Percentiles rank a stretch among this genome's conserved stretches.
Evolutionary conservation across 495 filamentous ascomycete species (phyloP).

Genomic region (Penicillium lividum): DNA sequence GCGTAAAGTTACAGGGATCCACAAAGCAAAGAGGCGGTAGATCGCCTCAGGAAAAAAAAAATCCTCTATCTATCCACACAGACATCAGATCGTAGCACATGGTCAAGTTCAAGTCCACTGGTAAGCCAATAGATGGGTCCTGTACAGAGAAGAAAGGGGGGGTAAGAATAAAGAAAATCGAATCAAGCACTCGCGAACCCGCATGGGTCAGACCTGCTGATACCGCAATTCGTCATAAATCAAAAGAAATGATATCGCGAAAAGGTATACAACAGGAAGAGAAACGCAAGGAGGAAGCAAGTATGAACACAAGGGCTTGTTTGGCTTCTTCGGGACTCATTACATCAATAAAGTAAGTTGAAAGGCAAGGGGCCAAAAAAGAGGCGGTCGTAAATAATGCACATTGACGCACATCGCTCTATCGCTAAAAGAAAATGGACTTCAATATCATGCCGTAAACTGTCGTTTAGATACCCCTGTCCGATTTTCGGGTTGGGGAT

Average conservation of each 20-base stretch:
- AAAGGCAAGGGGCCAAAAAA: slow-evolving; percentile 11
- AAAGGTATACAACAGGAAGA: slow-evolving; percentile 27
- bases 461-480: slow-evolving; percentile 26
- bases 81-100: slow-evolving; percentile 1
- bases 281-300: slow-evolving; percentile 10
- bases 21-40: not conserved
- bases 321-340: slow-evolving; percentile 15
- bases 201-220: not conserved
- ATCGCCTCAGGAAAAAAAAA: not conserved
- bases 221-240: not conserved
- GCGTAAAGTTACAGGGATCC: slow-evolving; percentile 1
- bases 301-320: slow-evolving; percentile 4
- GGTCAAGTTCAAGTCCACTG: not conserved
- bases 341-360: slow-evolving; percentile 11
- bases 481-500: slow-evolving; percentile 8
- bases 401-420: slow-evolving; percentile 31
- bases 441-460: slow-evolving; percentile 28
- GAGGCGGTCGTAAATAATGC: slow-evolving; percentile 29
- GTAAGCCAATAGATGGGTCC: not conserved
- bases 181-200: not conserved
- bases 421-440: slow-evolving; percentile 25
- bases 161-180: not conserved
- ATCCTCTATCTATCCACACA: not conserved
- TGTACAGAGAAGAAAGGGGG: slow-evolving; percentile 4
- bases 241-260: slow-evolving; percentile 13